phyloP scores from a whole-genome alignment of 805 yeast species.

The Teunomyces lycoperdinae region DNA sequence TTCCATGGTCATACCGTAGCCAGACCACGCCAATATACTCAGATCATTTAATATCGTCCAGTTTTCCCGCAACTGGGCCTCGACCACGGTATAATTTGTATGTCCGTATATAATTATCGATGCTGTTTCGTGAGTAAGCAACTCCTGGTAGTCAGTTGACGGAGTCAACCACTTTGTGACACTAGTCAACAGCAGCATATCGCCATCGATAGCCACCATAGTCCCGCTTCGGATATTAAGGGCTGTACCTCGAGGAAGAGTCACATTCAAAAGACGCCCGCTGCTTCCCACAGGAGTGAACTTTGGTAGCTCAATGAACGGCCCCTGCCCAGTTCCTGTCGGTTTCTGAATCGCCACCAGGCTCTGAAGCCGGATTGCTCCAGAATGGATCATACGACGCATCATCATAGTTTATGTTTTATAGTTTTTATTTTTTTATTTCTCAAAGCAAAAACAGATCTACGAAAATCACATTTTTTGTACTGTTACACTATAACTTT shows the following conservation, averaged over 20 bases:
- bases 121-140: constrained; percentile 27
- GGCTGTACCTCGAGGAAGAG: constrained; percentile 41
- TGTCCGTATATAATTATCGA: constrained; percentile 35
- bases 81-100: constrained; percentile 34
- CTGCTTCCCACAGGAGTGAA: constrained; percentile 42
- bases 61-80: constrained; percentile 30
- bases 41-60: constrained; percentile 42
- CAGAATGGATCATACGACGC: neutral
- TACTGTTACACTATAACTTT: neutral
- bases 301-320: constrained; percentile 42
- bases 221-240: constrained; percentile 37
- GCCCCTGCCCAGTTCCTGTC: constrained; percentile 43
- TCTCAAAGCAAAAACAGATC: constrained; percentile 4
- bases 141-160: constrained; percentile 27
- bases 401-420: neutral
- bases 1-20: constrained; percentile 28
- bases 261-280: constrained; percentile 38
- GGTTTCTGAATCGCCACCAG: constrained; percentile 18
- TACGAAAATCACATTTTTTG: constrained; percentile 1
- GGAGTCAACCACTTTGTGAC: constrained; percentile 6
- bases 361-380: neutral
- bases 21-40: constrained; percentile 48
- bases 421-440: neutral
- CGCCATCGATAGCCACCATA: constrained; percentile 46
- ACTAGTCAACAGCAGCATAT: constrained; percentile 24